Base-by-base conservation (phyloP, 2,329 filamentous ascomycete species). In the Nemania sp. region DNA sequence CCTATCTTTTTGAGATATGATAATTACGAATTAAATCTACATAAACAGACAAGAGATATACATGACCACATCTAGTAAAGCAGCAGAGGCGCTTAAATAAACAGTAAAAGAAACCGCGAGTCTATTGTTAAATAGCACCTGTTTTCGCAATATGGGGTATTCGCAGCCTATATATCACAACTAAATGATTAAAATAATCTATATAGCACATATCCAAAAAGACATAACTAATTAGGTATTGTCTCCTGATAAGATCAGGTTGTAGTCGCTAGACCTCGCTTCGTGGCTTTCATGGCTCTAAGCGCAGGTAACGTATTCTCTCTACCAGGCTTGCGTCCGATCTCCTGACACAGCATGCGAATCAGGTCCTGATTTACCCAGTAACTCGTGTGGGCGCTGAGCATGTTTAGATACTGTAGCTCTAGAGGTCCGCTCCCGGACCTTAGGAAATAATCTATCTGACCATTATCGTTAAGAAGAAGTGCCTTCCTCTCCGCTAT, bases 391-490 rank as follows among this genome's bases (percentile, higher is more conserved):
- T 99, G 96, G 8, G 96, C 96, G 65, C 93, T 93, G 62, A 99
- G 82, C 96, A 99, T 99, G 73, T 97, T 98, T 41, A 98, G 81
- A 78, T 99, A 99, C 80, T 98, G 94, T 26, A 98, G 94, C 80
- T 97, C 96, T 41, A 99, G 83, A 3, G 94, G 91, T 0, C 96
- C 96, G 1, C 93, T 92, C 0, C 93, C 92, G 7, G 93, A 94
- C 56, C 89, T 89, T 56, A 99, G 82, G 74, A 91, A 97, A 80
- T 89, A 99, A 78, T 99, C 96, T 47, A 99, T 90, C 80, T 99
- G 96, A 0, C 94, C 95, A 72, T 98, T 98, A 75, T 99, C 96
- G 73, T 99, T 99, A 3, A 99, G 87, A 7, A 97, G 79, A 69
- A 90, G 91, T 71, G 94, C 94, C 73, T 95, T 91, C 78, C 91